phyloP scores from a whole-genome alignment of 768 basidiomycete species.

The Amanita fuliginea region DNA sequence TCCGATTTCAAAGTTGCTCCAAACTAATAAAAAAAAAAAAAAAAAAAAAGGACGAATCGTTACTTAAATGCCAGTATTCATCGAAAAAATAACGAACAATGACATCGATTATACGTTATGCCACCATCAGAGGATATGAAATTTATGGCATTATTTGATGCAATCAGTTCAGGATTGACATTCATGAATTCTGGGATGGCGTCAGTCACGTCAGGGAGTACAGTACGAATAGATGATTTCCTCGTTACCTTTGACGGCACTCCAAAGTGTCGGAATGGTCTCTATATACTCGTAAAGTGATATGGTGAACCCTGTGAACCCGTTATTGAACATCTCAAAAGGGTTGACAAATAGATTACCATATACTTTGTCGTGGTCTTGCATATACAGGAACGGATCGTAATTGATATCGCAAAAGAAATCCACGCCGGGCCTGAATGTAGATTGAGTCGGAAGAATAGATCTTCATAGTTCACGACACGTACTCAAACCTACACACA shows the following conservation, averaged over 20 bases:
- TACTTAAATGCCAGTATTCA: not conserved
- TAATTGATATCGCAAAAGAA: slow-evolving; percentile 82
- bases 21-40: too few species aligned
- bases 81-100: slow-evolving; percentile 34
- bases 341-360: slow-evolving; percentile 28
- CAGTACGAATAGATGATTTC: not conserved
- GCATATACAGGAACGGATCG: slow-evolving; percentile 85
- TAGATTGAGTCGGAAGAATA: not conserved
- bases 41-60: slow-evolving; percentile 1
- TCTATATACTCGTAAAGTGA: slow-evolving; percentile 74
- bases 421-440: slow-evolving; percentile 65
- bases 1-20: slow-evolving; percentile 92
- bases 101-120: slow-evolving; percentile 63
- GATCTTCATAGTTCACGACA: slow-evolving; percentile 2
- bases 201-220: not conserved
- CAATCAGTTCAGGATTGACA: slow-evolving; percentile 47
- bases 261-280: slow-evolving; percentile 85
- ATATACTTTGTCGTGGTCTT: slow-evolving; percentile 76
- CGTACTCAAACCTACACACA: slow-evolving; percentile 38
- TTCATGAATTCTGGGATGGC: slow-evolving; percentile 59
- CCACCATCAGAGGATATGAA: slow-evolving; percentile 78
- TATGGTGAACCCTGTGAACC: slow-evolving; percentile 64
- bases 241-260: slow-evolving; percentile 51
- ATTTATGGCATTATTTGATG: slow-evolving; percentile 62
- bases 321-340: not conserved